Evolutionary conservation across 805 yeast species (phyloP).

Genomic region (Myxozyma neglecta): DNA sequence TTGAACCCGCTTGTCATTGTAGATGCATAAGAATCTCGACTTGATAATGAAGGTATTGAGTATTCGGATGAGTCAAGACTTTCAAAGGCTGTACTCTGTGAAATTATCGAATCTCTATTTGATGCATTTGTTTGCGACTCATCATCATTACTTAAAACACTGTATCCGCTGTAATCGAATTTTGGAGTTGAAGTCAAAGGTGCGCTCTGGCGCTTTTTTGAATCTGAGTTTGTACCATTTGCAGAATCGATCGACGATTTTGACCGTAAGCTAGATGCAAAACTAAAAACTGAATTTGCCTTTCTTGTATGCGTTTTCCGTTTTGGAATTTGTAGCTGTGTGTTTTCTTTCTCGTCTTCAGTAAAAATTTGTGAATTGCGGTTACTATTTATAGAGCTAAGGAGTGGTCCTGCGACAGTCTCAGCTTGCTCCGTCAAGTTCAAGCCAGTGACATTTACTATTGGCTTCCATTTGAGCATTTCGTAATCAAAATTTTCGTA

Average conservation of each 20-base stretch:
- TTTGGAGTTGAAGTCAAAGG: slow-evolving; percentile 1
- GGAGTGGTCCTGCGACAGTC: background rate
- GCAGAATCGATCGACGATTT: background rate
- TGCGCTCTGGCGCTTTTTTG: slow-evolving; percentile 6
- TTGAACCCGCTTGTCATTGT: background rate
- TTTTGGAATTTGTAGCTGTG: background rate
- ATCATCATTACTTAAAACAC: background rate
- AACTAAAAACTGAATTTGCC: slow-evolving; percentile 8
- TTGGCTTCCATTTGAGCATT: slow-evolving; percentile 1
- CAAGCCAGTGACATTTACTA: slow-evolving; percentile 5
- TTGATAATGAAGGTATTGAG: background rate
- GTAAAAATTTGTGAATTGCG: too few relatives aligned
- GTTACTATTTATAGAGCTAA: too few relatives aligned
- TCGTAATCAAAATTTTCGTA: slow-evolving; percentile 4
- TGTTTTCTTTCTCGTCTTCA: background rate
- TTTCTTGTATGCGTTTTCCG: slow-evolving; percentile 4
- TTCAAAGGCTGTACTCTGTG: background rate
- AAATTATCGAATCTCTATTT: background rate
- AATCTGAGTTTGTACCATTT: background rate
- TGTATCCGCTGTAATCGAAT: background rate
- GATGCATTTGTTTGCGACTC: background rate
- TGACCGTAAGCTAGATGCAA: slow-evolving; percentile 1
- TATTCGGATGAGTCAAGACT: background rate
- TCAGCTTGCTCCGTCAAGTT: background rate
- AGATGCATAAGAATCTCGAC: background rate